Evolutionary conservation across 176 grass and related monocot species (phyloP), one percentile per base, ranked within the genome.

Genomic region (Tillandsia fasciculata): DNA sequence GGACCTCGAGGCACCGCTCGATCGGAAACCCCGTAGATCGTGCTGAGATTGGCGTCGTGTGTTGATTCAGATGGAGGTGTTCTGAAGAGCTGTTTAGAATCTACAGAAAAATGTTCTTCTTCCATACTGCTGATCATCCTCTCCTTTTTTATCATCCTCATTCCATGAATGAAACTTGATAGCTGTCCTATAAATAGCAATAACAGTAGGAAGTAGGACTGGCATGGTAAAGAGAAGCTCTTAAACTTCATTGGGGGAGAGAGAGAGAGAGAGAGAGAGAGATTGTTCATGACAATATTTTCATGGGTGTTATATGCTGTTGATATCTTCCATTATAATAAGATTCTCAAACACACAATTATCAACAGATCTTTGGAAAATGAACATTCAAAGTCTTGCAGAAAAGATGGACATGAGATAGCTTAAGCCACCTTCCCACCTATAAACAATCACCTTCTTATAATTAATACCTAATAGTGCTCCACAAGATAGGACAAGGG

Each of bases 1-100:
- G 89, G 89, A 15, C 89, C 89, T 72, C 78, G 85, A 72, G 85
- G 89, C 50, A 92, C 85, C 52, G 8, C 28, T 85, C 89, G 84
- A 67, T 65, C 53, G 22, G 89, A 92, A 15, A 88, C 78, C 18
- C 75, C 33, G 9, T 75, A 85, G 65, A 58, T 22, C 2, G 48
- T 11, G 1, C 13, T 28, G 0, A 12, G 47, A 0, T 7, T 64
- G 0, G 2, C 15, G 2, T 9, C 49, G 10, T 15, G 59, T 59
- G 71, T 10, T 65, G 64, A 26, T 77, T 69, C 65, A 63, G 81
- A 5, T 33, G 84, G 84, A 67, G 81, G 65, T 24, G 11, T 66
- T 51, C 53, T 53, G 15, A 85, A 73, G 24, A 70, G 23, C 23
- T 53, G 22, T 12, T 5, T 18, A 52, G 68, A 28, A 23, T 29